Percentiles rank a stretch among this genome's conserved stretches.
These are phyloP conservation scores for Cyclostephanos tholiformis DNA, from an alignment of 108 stramenopile genomes.

Conservation along the genomic window DNA sequence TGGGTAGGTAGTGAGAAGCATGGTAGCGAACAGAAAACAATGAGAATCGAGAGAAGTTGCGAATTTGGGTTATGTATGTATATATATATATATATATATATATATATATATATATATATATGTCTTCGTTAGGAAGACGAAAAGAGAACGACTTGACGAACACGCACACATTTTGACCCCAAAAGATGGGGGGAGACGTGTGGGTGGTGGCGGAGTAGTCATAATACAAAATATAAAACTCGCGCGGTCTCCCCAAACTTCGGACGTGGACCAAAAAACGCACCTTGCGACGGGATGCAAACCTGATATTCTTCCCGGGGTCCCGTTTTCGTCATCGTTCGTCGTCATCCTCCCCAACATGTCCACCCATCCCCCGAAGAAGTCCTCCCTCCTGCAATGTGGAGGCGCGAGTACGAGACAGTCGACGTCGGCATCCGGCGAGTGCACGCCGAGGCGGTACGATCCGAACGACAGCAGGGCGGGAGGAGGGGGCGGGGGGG, in stretches of 20 bases:
- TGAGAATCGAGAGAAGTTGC: background rate
- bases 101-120: too few species aligned
- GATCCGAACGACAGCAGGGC: slow-evolving; percentile 62
- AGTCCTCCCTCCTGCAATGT: slow-evolving; percentile 55
- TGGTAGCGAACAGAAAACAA: background rate
- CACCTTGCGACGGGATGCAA: slow-evolving; percentile 63
- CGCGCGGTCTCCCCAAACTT: too few species aligned
- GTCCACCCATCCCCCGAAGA: slow-evolving; percentile 62
- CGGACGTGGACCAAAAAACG: background rate
- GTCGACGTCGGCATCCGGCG: slow-evolving; percentile 72
- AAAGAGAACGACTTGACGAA: background rate
- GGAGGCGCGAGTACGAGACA: slow-evolving; percentile 63
- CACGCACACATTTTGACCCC: too few species aligned
- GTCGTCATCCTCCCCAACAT: slow-evolving; percentile 31
- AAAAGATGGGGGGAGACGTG: too few species aligned
- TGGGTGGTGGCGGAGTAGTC: too few species aligned
- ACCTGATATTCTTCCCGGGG: slow-evolving; percentile 31
- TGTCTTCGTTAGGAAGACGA: background rate
- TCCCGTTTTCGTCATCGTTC: slow-evolving; percentile 11
- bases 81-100: too few species aligned
- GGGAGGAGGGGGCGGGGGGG: slow-evolving; percentile 12
- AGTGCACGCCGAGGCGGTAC: slow-evolving; percentile 75
- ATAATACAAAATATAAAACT: too few species aligned
- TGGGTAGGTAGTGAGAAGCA: background rate
- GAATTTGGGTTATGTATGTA: background rate